Percentiles rank a stretch among this genome's conserved stretches.
Conservation (phyloP, 1,284 basidiomycete species). For the Apiotrichum mycotoxinovorans region DNA sequence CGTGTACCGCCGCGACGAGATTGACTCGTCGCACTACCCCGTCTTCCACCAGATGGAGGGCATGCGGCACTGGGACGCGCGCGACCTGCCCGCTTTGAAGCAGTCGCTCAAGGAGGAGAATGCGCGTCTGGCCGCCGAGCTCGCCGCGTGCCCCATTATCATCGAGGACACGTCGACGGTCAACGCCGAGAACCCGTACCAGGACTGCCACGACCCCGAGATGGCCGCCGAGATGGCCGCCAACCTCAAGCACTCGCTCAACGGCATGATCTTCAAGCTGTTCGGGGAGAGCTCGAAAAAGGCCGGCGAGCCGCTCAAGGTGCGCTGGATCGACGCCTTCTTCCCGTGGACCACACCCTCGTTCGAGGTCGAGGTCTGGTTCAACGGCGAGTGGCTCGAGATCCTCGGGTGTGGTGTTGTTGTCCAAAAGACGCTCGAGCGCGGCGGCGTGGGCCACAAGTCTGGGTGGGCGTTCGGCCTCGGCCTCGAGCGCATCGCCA, state of each 20-base stretch:
- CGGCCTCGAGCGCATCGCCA: constrained; percentile 94
- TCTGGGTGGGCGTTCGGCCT: constrained; percentile 98
- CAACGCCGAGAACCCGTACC: constrained; percentile 73
- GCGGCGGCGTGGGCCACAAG: constrained; percentile 74
- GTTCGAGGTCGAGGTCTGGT: constrained; percentile 97
- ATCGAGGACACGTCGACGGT: constrained; percentile 82
- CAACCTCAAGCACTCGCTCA: constrained; percentile 89
- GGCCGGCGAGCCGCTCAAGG: constrained; percentile 63
- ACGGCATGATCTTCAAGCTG: constrained; percentile 76
- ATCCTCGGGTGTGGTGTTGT: constrained; percentile 94
- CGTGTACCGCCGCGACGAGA: constrained; percentile 97
- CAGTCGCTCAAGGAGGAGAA: constrained; percentile 48
- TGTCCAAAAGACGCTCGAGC: constrained; percentile 79
- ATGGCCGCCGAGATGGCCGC: constrained; percentile 69
- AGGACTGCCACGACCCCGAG: constrained; percentile 67
- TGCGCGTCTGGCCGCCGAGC: constrained; percentile 58
- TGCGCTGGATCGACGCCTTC: constrained; percentile 96
- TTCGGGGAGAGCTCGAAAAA: constrained; percentile 62
- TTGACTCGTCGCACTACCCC: constrained; percentile 94
- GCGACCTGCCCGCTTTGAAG: constrained; percentile 46
- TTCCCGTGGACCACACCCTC: constrained; percentile 98
- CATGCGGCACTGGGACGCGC: constrained; percentile 66
- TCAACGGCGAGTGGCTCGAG: constrained; percentile 94
- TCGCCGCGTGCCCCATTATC: constrained; percentile 67
- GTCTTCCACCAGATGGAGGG: constrained; percentile 99